Evolutionary conservation across 2,329 filamentous ascomycete species (phyloP).

Genomic region (Aspergillus sp.): DNA sequence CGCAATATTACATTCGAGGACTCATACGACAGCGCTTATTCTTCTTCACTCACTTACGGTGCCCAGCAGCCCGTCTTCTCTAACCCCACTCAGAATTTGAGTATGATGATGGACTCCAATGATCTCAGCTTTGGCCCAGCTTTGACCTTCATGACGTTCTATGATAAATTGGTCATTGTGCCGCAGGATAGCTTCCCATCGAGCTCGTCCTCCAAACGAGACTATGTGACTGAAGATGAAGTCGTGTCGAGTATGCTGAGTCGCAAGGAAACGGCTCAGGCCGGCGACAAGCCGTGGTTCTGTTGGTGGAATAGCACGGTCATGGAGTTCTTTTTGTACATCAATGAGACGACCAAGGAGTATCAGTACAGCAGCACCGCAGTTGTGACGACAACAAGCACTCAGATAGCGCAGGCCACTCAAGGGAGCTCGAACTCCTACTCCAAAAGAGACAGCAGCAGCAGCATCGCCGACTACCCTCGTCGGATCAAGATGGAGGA

Average conservation of each 20-base stretch:
- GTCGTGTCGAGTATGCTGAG: slow-evolving; percentile 26
- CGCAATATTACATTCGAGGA: slow-evolving; percentile 43
- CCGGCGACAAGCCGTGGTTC: slow-evolving; percentile 67
- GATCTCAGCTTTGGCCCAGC: slow-evolving; percentile 61
- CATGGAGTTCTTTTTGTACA: slow-evolving; percentile 68
- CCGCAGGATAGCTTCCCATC: slow-evolving; percentile 40
- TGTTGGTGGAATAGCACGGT: slow-evolving; percentile 70
- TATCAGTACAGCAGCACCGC: slow-evolving; percentile 24
- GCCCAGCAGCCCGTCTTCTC: slow-evolving; percentile 59
- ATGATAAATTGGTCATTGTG: slow-evolving; percentile 65
- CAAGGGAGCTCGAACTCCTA: neutral
- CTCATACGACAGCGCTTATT: slow-evolving; percentile 29
- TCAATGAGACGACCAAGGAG: slow-evolving; percentile 52
- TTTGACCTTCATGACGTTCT: slow-evolving; percentile 62
- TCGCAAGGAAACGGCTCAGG: slow-evolving; percentile 46
- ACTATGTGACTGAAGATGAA: slow-evolving; percentile 26
- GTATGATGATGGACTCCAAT: slow-evolving; percentile 60
- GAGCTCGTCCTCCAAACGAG: slow-evolving; percentile 32
- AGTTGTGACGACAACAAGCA: neutral
- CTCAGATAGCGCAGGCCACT: neutral
- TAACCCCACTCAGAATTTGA: slow-evolving; percentile 48
- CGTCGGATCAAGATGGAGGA: slow-evolving; percentile 68
- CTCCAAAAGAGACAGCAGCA: slow-evolving; percentile 3
- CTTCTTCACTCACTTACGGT: slow-evolving; percentile 57
- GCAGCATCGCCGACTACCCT: slow-evolving; percentile 44